Evolutionary conservation across 306 rosid genomes (phyloP).

Genomic region (Vigna reflexopilosa): DNA sequence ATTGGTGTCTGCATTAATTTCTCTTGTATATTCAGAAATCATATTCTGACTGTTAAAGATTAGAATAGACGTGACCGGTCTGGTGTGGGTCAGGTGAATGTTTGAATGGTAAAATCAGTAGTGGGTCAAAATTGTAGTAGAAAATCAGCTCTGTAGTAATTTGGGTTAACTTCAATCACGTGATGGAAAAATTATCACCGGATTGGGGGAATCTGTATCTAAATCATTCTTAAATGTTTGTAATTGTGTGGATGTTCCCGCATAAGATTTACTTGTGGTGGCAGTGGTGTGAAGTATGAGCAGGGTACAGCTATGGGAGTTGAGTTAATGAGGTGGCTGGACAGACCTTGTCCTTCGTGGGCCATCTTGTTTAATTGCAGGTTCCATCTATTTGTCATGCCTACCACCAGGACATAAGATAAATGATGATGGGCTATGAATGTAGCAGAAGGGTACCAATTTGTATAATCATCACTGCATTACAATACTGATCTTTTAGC

Average conservation of each 20-base stretch:
- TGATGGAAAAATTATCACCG: conserved; percentile 10
- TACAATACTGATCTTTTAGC: not conserved
- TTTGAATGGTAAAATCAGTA: conserved; percentile 36
- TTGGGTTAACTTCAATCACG: conserved; percentile 28
- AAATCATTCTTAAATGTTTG: not conserved
- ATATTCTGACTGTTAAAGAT: conserved; percentile 34
- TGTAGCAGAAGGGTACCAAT: not conserved
- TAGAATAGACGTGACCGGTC: conserved; percentile 33
- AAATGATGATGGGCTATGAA: conserved; percentile 35
- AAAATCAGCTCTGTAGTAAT: not conserved
- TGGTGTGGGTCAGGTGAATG: conserved; percentile 36
- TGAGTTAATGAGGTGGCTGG: conserved; percentile 52
- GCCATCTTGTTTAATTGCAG: conserved; percentile 42
- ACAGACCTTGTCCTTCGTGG: conserved; percentile 44
- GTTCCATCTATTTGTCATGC: conserved; percentile 31
- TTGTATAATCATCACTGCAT: conserved; percentile 31
- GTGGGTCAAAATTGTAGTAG: conserved; percentile 11
- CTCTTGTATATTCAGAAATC: conserved; percentile 22
- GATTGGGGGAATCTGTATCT: conserved; percentile 8
- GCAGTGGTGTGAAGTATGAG: conserved; percentile 38
- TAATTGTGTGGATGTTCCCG: conserved; percentile 15
- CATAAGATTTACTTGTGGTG: conserved; percentile 4
- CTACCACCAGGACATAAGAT: not conserved
- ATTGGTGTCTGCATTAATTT: conserved; percentile 34
- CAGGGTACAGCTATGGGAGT: conserved; percentile 47